Base-by-base conservation (phyloP, 768 basidiomycete species). In the Gautieria morchelliformis region DNA sequence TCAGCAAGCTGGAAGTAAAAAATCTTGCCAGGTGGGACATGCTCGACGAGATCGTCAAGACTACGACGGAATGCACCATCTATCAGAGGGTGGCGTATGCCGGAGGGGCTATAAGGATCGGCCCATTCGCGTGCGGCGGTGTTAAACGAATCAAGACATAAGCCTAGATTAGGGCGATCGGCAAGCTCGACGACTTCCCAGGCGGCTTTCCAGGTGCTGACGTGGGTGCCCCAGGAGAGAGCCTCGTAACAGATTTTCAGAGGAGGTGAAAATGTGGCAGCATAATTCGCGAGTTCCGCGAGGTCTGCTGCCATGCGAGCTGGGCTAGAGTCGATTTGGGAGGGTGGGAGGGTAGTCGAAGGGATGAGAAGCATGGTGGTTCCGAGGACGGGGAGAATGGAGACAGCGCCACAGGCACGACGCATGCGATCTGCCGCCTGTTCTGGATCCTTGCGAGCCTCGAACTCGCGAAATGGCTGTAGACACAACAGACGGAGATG, bases 1-100 rank as follows among this genome's bases (percentile, higher is more conserved):
- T 75, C 73, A 53, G 72, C 73, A 56, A 74, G 59, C 51, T 75
- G 74, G 60, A 70, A 72, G 52, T 72, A 64, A 63, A 71, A 75
- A 61, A 75, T 71, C 61, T 70, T 72, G 59, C 69, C 61, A 0
- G 64, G 67, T 1, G 73, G 72, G 12, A 74, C 63, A 20, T 64
- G 63, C 5, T 52, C 56, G 9, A 64, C 61, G 22, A 73, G 64
- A 35, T 68, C 63, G 12, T 51, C 55, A 40, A 73, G 63, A 60
- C 69, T 69, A 42, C 60, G 53, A 4, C 64, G 56, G 39, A 69
- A 52, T 17, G 63, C 56, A 19, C 54, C 39, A 6, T 63, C 53
- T 20, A 59, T 52, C 37, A 56, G 44, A 2, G 63, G 60, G 37
- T 48, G 27, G 35, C 64, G 63, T 19, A 67, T 61, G 8, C 66